Percentiles rank a stretch among this genome's conserved stretches.
Evolutionary conservation across 2,329 filamentous ascomycete species (phyloP).

Genomic region (Emergomyces africanus): DNA sequence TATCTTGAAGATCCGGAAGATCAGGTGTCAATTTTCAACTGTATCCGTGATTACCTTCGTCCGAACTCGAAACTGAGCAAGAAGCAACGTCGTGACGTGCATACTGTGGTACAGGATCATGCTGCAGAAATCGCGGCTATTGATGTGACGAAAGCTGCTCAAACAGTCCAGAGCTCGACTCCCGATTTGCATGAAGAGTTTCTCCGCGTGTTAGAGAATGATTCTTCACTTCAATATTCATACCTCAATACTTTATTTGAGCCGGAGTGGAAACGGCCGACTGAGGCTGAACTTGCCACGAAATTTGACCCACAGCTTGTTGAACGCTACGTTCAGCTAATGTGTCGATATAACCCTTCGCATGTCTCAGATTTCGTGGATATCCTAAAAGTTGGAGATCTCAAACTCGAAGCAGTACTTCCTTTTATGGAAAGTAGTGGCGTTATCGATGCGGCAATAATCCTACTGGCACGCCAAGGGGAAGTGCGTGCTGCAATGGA

Average conservation of each 20-base stretch:
- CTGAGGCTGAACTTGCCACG: slow-evolving; percentile 19
- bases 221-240: slow-evolving; percentile 54
- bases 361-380: slow-evolving; percentile 81
- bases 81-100: slow-evolving; percentile 61
- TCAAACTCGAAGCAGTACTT: slow-evolving; percentile 67
- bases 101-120: slow-evolving; percentile 52
- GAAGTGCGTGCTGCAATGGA: slow-evolving; percentile 72
- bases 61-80: slow-evolving; percentile 49
- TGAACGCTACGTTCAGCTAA: slow-evolving; percentile 77
- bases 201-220: slow-evolving; percentile 48
- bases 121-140: slow-evolving; percentile 54
- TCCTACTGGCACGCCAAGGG: slow-evolving; percentile 81
- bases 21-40: slow-evolving; percentile 61
- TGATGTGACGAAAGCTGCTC: slow-evolving; percentile 52
- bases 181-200: slow-evolving; percentile 54
- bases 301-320: slow-evolving; percentile 47
- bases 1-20: slow-evolving; percentile 80
- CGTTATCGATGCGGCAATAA: slow-evolving; percentile 82
- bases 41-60: slow-evolving; percentile 62
- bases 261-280: slow-evolving; percentile 30
- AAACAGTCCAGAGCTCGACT: slow-evolving; percentile 48
- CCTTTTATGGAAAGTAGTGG: slow-evolving; percentile 82
- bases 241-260: slow-evolving; percentile 71
- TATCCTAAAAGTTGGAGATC: slow-evolving; percentile 58
- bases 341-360: slow-evolving; percentile 71